A percentile compares a stretch with the other conserved stretches of the same genome.
phyloP scores from a whole-genome alignment of 192 early-diverging fungal genomes.

The Funneliformis geosporum region DNA sequence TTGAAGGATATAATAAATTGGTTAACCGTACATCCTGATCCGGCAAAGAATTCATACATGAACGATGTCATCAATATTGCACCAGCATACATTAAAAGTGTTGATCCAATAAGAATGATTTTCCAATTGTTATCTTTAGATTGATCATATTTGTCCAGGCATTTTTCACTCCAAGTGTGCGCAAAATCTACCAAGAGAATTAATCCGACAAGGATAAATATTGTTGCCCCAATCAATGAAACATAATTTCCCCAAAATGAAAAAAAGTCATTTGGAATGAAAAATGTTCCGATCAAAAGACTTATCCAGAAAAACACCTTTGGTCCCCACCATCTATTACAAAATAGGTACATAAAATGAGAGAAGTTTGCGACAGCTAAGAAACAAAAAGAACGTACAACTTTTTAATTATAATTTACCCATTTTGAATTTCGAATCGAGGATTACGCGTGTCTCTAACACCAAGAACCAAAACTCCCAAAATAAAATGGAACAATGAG shows the following conservation, averaged over 20 bases:
- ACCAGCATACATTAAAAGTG: slow-evolving; percentile 66
- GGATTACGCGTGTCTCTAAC: slow-evolving; percentile 77
- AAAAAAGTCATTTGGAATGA: slow-evolving; percentile 92
- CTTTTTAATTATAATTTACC: slow-evolving; percentile 45
- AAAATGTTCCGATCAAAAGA: slow-evolving; percentile 78
- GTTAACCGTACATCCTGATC: slow-evolving; percentile 80
- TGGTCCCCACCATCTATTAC: slow-evolving; percentile 63
- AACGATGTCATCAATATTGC: slow-evolving; percentile 74
- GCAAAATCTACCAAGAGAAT: slow-evolving; percentile 96
- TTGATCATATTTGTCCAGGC: slow-evolving; percentile 83
- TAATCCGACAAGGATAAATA: slow-evolving; percentile 93
- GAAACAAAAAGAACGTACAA: background rate
- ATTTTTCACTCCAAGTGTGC: slow-evolving; percentile 82
- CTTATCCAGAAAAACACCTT: slow-evolving; percentile 73
- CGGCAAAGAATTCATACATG: slow-evolving; percentile 84
- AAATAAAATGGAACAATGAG: slow-evolving; percentile 65
- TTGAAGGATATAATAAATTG: slow-evolving; percentile 94
- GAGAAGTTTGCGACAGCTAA: background rate
- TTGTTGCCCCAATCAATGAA: slow-evolving; percentile 78
- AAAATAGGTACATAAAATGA: background rate
- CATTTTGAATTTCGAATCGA: slow-evolving; percentile 87
- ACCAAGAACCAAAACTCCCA: slow-evolving; percentile 63
- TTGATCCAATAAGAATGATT: slow-evolving; percentile 75
- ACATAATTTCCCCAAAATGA: slow-evolving; percentile 84
- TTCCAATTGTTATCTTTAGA: slow-evolving; percentile 79